Conservation (phyloP, 1,284 basidiomycete genomes). For the Ceratobasidium sp. region DNA sequence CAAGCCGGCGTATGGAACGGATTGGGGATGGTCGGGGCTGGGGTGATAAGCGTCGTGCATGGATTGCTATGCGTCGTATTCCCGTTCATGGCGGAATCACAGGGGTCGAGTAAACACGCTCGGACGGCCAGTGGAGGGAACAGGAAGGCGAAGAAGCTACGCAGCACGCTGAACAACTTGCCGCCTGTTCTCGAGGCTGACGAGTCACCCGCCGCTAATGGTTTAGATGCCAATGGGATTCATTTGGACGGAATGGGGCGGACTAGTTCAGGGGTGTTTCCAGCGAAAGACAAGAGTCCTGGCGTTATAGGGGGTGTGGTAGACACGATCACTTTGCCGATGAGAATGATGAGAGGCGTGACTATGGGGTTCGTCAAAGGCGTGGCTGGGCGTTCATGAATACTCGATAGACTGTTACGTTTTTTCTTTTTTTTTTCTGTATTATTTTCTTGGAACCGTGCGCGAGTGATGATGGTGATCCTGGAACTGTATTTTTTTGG, state of each 20-base stretch:
- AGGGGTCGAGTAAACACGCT: not conserved
- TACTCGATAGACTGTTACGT: not conserved
- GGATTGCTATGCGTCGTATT: conserved; percentile 21
- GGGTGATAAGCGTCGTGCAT: conserved; percentile 19
- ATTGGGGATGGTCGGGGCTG: conserved; percentile 20
- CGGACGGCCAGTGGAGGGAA: not conserved
- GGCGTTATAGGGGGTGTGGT: not conserved
- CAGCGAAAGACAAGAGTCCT: not conserved
- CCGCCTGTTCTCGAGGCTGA: conserved; percentile 34
- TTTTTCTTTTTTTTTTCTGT: not conserved
- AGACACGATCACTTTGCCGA: conserved; percentile 15
- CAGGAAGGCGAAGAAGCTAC: conserved; percentile 22
- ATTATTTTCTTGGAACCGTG: not conserved
- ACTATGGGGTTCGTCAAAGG: not conserved
- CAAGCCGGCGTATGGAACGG: conserved; percentile 13
- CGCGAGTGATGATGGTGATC: too few relatives aligned
- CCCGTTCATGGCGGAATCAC: conserved; percentile 34
- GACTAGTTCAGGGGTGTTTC: not conserved
- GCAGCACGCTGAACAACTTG: conserved; percentile 5
- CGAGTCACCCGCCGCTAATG: not conserved
- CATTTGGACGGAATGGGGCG: conserved; percentile 4
- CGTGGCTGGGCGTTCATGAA: not conserved
- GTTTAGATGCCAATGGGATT: not conserved
- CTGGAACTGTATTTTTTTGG: conserved; percentile 35
- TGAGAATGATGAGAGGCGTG: conserved; percentile 21